Percentiles rank a stretch among this genome's conserved stretches.
phyloP scores from a whole-genome alignment of 2,329 filamentous ascomycete species.

The Zelopaecilomyces penicillatus region DNA sequence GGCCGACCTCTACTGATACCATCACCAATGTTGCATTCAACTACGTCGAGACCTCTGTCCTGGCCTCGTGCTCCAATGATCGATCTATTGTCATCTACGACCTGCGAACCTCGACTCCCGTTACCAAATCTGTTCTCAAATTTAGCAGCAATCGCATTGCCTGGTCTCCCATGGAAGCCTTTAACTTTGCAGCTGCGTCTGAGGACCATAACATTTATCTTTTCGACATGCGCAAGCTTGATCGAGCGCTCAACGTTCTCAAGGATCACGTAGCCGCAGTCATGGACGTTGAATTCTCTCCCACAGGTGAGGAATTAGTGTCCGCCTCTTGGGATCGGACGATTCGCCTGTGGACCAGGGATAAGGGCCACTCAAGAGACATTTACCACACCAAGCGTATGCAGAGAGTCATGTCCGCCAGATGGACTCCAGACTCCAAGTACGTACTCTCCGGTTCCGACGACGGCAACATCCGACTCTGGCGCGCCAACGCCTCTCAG shows the following conservation, averaged over 20 bases:
- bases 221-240: constrained; percentile 90
- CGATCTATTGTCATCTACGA: constrained; percentile 87
- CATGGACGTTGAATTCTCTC: constrained; percentile 93
- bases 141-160: constrained; percentile 76
- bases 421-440: constrained; percentile 81
- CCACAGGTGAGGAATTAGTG: constrained; percentile 89
- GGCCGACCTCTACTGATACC: constrained; percentile 84
- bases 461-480: constrained; percentile 80
- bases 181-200: constrained; percentile 87
- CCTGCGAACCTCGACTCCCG: constrained; percentile 73
- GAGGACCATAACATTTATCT: constrained; percentile 86
- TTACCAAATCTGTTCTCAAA: constrained; percentile 72
- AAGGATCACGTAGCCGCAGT: constrained; percentile 86
- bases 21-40: constrained; percentile 87
- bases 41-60: constrained; percentile 82
- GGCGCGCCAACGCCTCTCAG: constrained; percentile 79
- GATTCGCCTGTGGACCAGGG: constrained; percentile 74
- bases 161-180: constrained; percentile 96
- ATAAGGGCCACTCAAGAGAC: constrained; percentile 77
- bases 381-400: constrained; percentile 97
- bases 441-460: constrained; percentile 88
- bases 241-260: constrained; percentile 78
- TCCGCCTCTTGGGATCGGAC: constrained; percentile 81
- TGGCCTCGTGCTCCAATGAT: constrained; percentile 79
- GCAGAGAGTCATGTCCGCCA: constrained; percentile 83